Base-by-base conservation (phyloP, 2,329 filamentous ascomycete genomes). In the Scedosporium apiospermum region DNA sequence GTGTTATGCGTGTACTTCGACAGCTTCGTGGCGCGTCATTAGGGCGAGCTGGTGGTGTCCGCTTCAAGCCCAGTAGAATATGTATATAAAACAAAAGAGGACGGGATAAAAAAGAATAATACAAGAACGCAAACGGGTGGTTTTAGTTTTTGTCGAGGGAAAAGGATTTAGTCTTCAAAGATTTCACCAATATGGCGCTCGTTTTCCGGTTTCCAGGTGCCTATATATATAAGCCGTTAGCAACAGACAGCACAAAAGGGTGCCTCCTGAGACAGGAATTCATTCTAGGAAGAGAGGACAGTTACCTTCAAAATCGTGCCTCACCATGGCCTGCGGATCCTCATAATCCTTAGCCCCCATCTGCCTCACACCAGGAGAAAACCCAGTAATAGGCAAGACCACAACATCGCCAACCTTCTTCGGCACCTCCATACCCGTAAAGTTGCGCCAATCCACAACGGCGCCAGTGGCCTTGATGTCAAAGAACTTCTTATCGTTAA, bases 321-420 rank as follows among this genome's bases (percentile, higher is more conserved):
- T 93, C 65, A 99, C 95, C 79, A 96, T 98, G 1, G 95, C 95
- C 91, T 96, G 93, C 1, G 92, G 91, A 72, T 98, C 89, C 68
- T 97, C 91, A 51, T 87, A 82, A 65, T 96, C 92, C 70, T 88
- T 88, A 57, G 95, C 90, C 12, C 90, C 90, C 92, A 97, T 98
- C 73, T 96, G 92, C 68, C 87, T 84, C 55, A 98, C 91, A 27
- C 95, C 95, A 0, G 95, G 95, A 69, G 92, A 96, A 79, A 99
- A 99, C 75, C 92, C 93, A 6, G 95, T 99, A 69, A 99, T 98
- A 27, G 95, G 95, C 64, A 99, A 77, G 14, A 99, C 88, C 61
- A 97, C 86, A 2, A 97, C 91, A 74, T 99, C 95, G 57, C 95
- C 95, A 18, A 98, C 87, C 71, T 92, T 93, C 77, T 91, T 96